phyloP scores from a whole-genome alignment of 805 yeast genomes.

The Brettanomyces bruxellensis region DNA sequence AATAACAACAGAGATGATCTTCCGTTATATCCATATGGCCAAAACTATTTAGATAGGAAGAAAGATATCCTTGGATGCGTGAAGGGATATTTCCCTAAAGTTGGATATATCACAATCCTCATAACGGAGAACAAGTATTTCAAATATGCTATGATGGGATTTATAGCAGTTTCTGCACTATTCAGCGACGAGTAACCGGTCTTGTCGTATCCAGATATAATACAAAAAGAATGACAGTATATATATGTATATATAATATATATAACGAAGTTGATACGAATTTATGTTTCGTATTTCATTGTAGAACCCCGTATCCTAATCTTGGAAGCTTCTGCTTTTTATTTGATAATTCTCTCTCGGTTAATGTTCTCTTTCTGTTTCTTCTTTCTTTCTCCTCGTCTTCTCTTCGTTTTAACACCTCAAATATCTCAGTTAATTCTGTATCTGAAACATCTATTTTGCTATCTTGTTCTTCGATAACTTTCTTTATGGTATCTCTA shows the following conservation, averaged over 20 bases:
- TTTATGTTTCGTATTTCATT: not conserved
- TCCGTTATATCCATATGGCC: slow-evolving; percentile 69
- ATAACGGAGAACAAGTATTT: slow-evolving; percentile 83
- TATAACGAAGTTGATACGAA: too few species aligned
- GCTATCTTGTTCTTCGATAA: slow-evolving; percentile 1
- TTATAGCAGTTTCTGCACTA: slow-evolving; percentile 63
- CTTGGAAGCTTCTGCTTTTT: slow-evolving; percentile 16
- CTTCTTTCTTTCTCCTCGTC: not conserved
- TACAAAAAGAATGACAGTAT: too few species aligned
- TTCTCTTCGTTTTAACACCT: slow-evolving; percentile 10
- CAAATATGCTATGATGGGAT: slow-evolving; percentile 67
- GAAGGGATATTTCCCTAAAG: slow-evolving; percentile 80
- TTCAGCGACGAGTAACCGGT: slow-evolving; percentile 41
- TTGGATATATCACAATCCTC: slow-evolving; percentile 87
- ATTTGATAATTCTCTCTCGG: not conserved
- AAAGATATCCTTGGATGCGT: slow-evolving; percentile 84
- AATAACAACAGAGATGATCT: slow-evolving; percentile 90
- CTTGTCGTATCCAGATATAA: too few species aligned
- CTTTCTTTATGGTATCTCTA: slow-evolving; percentile 4
- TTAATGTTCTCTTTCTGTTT: not conserved
- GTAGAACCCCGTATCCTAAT: slow-evolving; percentile 19
- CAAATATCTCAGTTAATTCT: slow-evolving; percentile 12
- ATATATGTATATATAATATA: too few species aligned
- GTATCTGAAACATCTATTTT: slow-evolving; percentile 5
- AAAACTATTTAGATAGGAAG: slow-evolving; percentile 66